Percentiles rank a stretch among this genome's conserved stretches.
These are phyloP conservation scores for Capsella bursapastoris DNA, from an alignment of 345 rosid genomes.

Conservation along the genomic window DNA sequence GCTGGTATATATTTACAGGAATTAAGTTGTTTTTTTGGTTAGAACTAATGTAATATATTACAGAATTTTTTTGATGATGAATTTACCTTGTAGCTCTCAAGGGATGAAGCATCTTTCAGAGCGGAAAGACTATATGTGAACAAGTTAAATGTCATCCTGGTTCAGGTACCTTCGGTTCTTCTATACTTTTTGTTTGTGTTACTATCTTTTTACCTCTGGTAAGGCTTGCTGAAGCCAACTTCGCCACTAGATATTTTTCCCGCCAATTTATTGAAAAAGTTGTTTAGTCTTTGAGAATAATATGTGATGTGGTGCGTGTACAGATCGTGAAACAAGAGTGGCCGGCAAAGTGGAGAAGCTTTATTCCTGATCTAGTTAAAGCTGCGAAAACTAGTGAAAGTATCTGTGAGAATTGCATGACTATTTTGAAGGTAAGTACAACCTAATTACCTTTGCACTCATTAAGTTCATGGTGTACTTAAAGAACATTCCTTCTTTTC, in stretches of 20 bases:
- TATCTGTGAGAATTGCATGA: constrained; percentile 98
- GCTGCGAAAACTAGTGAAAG: constrained; percentile 99
- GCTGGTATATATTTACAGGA: constrained; percentile 56
- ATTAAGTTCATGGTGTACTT: neutral
- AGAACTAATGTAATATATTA: neutral
- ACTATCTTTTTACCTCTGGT: constrained; percentile 15
- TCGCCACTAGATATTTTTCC: neutral
- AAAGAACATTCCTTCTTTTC: constrained; percentile 26
- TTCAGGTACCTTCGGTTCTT: constrained; percentile 66
- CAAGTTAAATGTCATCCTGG: constrained; percentile 88
- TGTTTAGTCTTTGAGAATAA: constrained; percentile 16
- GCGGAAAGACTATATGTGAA: constrained; percentile 88
- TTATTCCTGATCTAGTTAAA: constrained; percentile 92
- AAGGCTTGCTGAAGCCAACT: constrained; percentile 19
- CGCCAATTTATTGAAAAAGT: neutral
- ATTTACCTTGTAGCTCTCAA: constrained; percentile 65
- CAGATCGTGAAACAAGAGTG: constrained; percentile 98
- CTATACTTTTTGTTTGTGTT: constrained; percentile 1
- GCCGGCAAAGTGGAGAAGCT: constrained; percentile 96
- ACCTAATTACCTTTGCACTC: constrained; percentile 14
- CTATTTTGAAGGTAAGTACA: constrained; percentile 74
- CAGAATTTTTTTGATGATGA: constrained; percentile 16
- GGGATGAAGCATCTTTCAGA: constrained; percentile 79
- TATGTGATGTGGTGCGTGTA: constrained; percentile 12
- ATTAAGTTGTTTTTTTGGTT: neutral